Conservation (phyloP, 495 filamentous ascomycete genomes). For the Trichoderma parareesei region DNA sequence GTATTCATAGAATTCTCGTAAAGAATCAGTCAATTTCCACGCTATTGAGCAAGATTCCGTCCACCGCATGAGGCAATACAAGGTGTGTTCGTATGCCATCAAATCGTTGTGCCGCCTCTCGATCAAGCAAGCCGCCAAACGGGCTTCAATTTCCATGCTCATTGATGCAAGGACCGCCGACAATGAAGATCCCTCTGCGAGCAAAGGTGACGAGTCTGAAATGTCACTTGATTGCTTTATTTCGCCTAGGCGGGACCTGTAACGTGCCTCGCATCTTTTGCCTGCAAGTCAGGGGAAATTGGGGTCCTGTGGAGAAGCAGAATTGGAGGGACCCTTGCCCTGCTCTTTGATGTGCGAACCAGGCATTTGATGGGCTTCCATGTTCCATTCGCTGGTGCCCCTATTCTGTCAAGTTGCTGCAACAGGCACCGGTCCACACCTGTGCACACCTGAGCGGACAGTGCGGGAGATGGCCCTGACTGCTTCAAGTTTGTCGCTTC, state of each 20-base stretch:
- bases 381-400: not conserved
- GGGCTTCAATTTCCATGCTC: not conserved
- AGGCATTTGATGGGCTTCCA: not conserved
- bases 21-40: too few relatives aligned
- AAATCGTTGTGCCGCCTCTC: too few relatives aligned
- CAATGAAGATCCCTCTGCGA: not conserved
- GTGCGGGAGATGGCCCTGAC: too few relatives aligned
- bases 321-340: too few relatives aligned
- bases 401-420: too few relatives aligned
- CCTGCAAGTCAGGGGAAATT: constrained; percentile 5
- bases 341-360: not conserved
- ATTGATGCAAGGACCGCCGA: not conserved
- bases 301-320: not conserved
- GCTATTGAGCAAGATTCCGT: too few relatives aligned
- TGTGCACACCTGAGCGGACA: not conserved
- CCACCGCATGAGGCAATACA: too few relatives aligned
- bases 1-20: too few relatives aligned
- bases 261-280: not conserved
- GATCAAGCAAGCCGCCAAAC: too few relatives aligned
- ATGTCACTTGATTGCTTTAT: not conserved
- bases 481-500: too few relatives aligned
- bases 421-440: not conserved
- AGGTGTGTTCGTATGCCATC: too few relatives aligned
- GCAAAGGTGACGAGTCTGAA: not conserved
- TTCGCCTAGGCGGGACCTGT: not conserved